Base-by-base conservation (phyloP, 345 rosid genomes). In the Dipteronia dyeriana region DNA sequence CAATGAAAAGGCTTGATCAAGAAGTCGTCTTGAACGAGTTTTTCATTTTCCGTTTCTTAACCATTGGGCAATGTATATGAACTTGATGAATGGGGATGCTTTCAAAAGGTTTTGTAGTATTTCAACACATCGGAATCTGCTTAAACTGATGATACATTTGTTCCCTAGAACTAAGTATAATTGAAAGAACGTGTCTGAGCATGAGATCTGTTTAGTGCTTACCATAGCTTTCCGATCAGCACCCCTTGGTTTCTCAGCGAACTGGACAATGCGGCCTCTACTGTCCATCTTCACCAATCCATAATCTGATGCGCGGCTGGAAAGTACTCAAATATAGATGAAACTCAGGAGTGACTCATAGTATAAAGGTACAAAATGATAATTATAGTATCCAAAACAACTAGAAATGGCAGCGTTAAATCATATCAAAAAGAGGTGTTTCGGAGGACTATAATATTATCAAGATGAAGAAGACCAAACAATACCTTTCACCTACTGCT, bases 291-390 rank as follows among this genome's bases (percentile, higher is more conserved):
- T 93, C 85, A 95, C 89, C 83, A 95, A 83, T 84, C 99, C 98
- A 84, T 84, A 95, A 62, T 93, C 97, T 17, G 95, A 92, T 77
- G 99, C 97, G 61, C 96, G 97, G 80, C 99, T 95, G 86, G 65
- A 81, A 83, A 63, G 47, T n/a, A 78, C 29, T 60, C 47, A 75
- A 70, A 39, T 53, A 70, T 73, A 77, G 68, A 84, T 68, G 63
- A 49, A 68, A 56, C 12, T 7, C 29, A 43, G 61, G 14, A 71
- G 11, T 34, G 38, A 34, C 38, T 67, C 23, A 26, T 49, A 4
- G 11, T 34, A 9, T n/a, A 47, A 29, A 51, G 0, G 56, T 3
- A 31, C 12, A 20, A 20, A 66, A 47, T 9, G 22, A 25, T 16
- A 16, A 53, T 14, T 16, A 53, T 1, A 53, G 57, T 25, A 61